Conservation (phyloP, 495 filamentous ascomycete genomes). For the Lophiostoma macrostomum region DNA sequence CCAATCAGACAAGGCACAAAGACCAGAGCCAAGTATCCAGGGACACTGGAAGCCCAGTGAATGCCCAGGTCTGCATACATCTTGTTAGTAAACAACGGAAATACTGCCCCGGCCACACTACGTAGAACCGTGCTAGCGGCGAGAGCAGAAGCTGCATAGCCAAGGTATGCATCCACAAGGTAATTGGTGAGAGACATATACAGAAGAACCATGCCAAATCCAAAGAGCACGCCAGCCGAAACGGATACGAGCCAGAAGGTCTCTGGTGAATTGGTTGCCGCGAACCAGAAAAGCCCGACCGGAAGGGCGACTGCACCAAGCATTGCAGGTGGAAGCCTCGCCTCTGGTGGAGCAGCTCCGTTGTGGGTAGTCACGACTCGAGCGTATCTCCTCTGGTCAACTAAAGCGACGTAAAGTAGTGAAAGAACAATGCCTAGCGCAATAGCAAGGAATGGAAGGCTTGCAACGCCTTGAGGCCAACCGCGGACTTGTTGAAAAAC, state of each 20-base stretch:
- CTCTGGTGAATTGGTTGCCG: slow-evolving; percentile 30
- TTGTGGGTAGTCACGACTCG: slow-evolving; percentile 28
- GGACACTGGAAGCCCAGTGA: slow-evolving; percentile 39
- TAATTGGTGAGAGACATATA: slow-evolving; percentile 41
- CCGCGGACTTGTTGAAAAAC: slow-evolving; percentile 36
- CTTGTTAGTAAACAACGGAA: slow-evolving; percentile 36
- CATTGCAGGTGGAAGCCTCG: slow-evolving; percentile 35
- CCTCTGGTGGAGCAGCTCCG: slow-evolving; percentile 35
- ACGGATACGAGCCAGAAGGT: slow-evolving; percentile 36
- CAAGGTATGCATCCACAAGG: slow-evolving; percentile 36
- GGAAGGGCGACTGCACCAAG: slow-evolving; percentile 33
- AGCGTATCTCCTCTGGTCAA: slow-evolving; percentile 27
- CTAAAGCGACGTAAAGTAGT: slow-evolving; percentile 35
- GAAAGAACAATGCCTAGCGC: slow-evolving; percentile 36
- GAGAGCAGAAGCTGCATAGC: slow-evolving; percentile 37
- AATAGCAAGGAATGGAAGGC: slow-evolving; percentile 32
- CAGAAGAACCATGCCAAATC: slow-evolving; percentile 35
- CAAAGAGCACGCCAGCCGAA: slow-evolving; percentile 34
- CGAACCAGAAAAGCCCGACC: slow-evolving; percentile 38
- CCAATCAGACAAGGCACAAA: slow-evolving; percentile 37
- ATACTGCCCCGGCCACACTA: slow-evolving; percentile 34
- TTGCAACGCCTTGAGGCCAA: slow-evolving; percentile 25
- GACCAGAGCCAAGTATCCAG: slow-evolving; percentile 36
- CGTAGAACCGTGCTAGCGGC: slow-evolving; percentile 39
- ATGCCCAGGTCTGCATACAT: slow-evolving; percentile 40